Base-by-base conservation (phyloP, 2,329 filamentous ascomycete species). In the Calonectria pseudoturangicola region DNA sequence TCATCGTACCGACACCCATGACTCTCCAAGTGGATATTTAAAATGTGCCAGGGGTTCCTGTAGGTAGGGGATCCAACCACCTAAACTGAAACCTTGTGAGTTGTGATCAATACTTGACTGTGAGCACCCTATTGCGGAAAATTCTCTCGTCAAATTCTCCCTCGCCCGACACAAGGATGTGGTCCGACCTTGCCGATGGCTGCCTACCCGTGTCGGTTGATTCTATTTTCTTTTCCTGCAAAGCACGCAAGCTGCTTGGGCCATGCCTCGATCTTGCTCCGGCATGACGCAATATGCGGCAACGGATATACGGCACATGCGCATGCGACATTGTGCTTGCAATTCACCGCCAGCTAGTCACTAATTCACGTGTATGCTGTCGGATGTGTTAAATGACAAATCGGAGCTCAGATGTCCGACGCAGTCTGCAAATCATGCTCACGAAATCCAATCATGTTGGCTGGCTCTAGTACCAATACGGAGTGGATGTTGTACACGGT, bases 11-110 rank as follows among this genome's bases (percentile, higher is more conserved):
- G 13, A 27, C 6, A 3, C 25, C 30, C 6, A 41, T 25, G 39
- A 36, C n/a, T 56, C 10, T 28, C 21, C 18, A 25, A 33, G 54
- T 16, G 54, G 10, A 56, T 13, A 25, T 56, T 39, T 36, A 16
- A 60, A 27, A 60, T 27, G 54, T 13, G 25, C 12, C 54, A 60
- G 54, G 54, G 50, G 21, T 36, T 60, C 54, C 33, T 25, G 54
- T 21, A 58, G 30, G 30, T 58, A 27, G 21, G 39, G 12, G 54
- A 21, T 13, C 54, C 54, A 28, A 16, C 36, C 54, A 60, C 25
- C 54, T 60, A 60, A 60, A 60, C 54, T 60, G 54, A 60, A 60
- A 60, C 54, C 54, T 18, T 27, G 33, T 60, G 54, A 60, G 21
- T 60, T 60, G 21, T 60, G 54, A 60, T 41, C 36, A 60, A 60